These are phyloP conservation scores for Crucihimalaya himalaica DNA, from an alignment of 345 rosid genomes.

Conservation along the genomic window DNA sequence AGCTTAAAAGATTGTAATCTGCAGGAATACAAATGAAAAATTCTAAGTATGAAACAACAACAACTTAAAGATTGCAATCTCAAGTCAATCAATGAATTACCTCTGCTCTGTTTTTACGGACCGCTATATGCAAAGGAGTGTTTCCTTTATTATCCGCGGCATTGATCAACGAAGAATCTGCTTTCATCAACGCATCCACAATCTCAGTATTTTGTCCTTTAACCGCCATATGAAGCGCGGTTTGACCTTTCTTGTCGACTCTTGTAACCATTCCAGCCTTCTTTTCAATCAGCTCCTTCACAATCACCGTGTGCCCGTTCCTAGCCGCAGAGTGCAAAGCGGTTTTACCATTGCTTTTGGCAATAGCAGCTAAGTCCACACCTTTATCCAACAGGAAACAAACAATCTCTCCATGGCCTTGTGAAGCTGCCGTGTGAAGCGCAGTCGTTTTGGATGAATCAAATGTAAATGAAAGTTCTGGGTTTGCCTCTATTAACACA, in stretches of 20 bases:
- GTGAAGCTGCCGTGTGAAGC: slow-evolving; percentile 79
- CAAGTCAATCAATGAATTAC: slow-evolving; percentile 38
- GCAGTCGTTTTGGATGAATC: slow-evolving; percentile 80
- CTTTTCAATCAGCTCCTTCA: slow-evolving; percentile 58
- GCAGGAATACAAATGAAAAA: slow-evolving; percentile 35
- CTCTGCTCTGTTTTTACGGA: slow-evolving; percentile 70
- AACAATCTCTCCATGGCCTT: slow-evolving; percentile 74
- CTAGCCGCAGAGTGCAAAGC: slow-evolving; percentile 87
- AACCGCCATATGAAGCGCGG: slow-evolving; percentile 92
- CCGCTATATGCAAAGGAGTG: slow-evolving; percentile 79
- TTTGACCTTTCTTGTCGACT: slow-evolving; percentile 81
- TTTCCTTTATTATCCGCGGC: slow-evolving; percentile 74
- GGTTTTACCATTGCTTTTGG: slow-evolving; percentile 75
- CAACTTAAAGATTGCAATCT: neutral
- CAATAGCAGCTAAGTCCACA: slow-evolving; percentile 58
- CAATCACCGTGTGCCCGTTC: slow-evolving; percentile 79
- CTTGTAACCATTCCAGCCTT: slow-evolving; percentile 59
- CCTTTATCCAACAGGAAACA: slow-evolving; percentile 62
- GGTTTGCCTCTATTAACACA: slow-evolving; percentile 63
- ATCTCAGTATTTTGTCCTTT: slow-evolving; percentile 70
- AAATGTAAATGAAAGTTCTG: slow-evolving; percentile 70
- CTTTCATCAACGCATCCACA: slow-evolving; percentile 56
- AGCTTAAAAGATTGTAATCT: slow-evolving; percentile 45
- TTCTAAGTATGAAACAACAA: neutral
- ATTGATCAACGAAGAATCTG: slow-evolving; percentile 56